Evolutionary conservation across 768 basidiomycete species (phyloP).

Genomic region (Leccinum subtestaceum): DNA sequence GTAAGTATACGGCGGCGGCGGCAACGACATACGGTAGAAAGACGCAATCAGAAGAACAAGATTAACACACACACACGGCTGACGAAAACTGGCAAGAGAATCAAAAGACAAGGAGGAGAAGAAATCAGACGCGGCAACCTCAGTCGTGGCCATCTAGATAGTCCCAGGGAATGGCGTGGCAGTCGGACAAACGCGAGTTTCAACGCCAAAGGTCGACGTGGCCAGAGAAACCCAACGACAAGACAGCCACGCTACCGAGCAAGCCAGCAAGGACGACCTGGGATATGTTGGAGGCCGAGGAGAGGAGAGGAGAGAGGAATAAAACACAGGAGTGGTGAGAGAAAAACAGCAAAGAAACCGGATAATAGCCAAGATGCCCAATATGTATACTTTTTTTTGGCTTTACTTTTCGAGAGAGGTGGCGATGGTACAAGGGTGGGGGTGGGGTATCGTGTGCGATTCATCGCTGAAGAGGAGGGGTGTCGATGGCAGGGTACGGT

Average conservation of each 20-base stretch:
- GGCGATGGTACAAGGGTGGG: conserved; percentile 1
- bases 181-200: conserved; percentile 6
- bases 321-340: conserved; percentile 12
- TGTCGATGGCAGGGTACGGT: conserved; percentile 20
- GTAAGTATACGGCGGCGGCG: conserved; percentile 16
- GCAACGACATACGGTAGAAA: neutral
- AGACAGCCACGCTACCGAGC: conserved; percentile 9
- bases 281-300: conserved; percentile 35
- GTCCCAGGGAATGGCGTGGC: conserved; percentile 12
- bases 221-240: neutral
- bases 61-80: conserved; percentile 20
- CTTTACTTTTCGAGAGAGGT: conserved; percentile 24
- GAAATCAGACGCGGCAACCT: neutral
- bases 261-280: conserved; percentile 22
- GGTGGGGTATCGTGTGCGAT: conserved; percentile 11
- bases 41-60: conserved; percentile 14
- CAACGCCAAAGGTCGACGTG: conserved; percentile 4
- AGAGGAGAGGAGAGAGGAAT: conserved; percentile 7
- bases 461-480: conserved; percentile 16
- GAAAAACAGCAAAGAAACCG: conserved; percentile 6
- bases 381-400: conserved; percentile 36
- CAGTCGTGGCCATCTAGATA: conserved; percentile 13
- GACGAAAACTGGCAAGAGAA: conserved; percentile 1
- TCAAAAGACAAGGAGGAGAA: neutral
- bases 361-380: conserved; percentile 32